Evolutionary conservation across 2,329 filamentous ascomycete genomes (phyloP), one percentile per base, ranked within the genome.

Genomic region (Setomelanomma holmii): DNA sequence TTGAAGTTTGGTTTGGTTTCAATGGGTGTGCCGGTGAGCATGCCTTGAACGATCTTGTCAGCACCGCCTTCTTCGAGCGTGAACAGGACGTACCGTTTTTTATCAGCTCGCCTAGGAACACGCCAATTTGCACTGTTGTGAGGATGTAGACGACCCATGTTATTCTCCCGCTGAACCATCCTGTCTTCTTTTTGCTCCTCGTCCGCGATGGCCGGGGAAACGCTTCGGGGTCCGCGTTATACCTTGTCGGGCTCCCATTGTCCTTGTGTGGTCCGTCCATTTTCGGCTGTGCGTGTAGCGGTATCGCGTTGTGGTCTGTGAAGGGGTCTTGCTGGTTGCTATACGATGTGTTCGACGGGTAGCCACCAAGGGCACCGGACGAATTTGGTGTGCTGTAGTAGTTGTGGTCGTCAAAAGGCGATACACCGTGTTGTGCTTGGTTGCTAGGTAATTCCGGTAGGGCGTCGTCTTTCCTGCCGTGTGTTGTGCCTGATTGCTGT

Each of bases 21-120:
- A 68, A 91, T 91, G 17, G 89, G 85, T 0, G 89, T 88, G 47
- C 89, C 89, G 1, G 93, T 97, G 23, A 93, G 78, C 62, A 89
- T 82, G 45, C 82, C 89, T 92, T n/a, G n/a, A n/a, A n/a, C n/a
- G n/a, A n/a, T n/a, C n/a, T n/a, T n/a, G n/a, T n/a, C n/a, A n/a
- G n/a, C n/a, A n/a, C n/a, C n/a, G n/a, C n/a, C n/a, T n/a, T n/a
- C n/a, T n/a, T n/a, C n/a, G n/a, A n/a, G n/a, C n/a, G n/a, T n/a
- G n/a, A n/a, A n/a, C n/a, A n/a, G 27, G 2, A 49, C 85, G 67
- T 82, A 91, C 90, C 88, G 75, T 93, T 96, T 69, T 88, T 90
- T 41, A 90, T 87, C 56, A 99, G 79, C 77, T 98, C 91, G 45
- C 83, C 91, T 59, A 98, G 89, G 69, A 99, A 99, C 22, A 98